Evolutionary conservation across 768 basidiomycete genomes (phyloP).

Genomic region (Chiua virens): DNA sequence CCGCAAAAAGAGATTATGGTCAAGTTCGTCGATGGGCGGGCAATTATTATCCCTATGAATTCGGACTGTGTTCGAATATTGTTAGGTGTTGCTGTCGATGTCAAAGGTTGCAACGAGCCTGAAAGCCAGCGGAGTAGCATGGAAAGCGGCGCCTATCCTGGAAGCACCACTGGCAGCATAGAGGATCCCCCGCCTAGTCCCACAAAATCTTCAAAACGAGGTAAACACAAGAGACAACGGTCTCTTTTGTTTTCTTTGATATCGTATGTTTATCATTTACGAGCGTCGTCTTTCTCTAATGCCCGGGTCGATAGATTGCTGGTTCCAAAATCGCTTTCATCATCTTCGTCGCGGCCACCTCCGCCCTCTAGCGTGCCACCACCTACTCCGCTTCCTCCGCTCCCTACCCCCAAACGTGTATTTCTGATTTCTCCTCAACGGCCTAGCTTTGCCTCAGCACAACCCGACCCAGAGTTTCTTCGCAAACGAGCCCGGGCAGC

Average conservation of each 20-base stretch:
- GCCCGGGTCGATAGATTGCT: conserved; percentile 19
- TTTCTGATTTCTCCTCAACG: conserved; percentile 24
- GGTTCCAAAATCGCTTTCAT: conserved; percentile 34
- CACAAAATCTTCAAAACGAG: conserved; percentile 32
- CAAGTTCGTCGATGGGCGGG: conserved; percentile 56
- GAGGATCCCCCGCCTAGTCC: conserved; percentile 20
- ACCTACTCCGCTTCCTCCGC: conserved; percentile 29
- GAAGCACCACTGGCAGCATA: conserved; percentile 14
- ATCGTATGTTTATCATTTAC: conserved; percentile 37
- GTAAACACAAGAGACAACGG: conserved; percentile 66
- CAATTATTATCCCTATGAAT: conserved; percentile 49
- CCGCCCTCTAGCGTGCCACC: conserved; percentile 27
- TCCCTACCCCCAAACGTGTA: conserved; percentile 27
- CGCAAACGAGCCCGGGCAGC: conserved; percentile 64
- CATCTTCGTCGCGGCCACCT: conserved; percentile 17
- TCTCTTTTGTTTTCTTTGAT: conserved; percentile 72
- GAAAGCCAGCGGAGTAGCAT: conserved; percentile 30
- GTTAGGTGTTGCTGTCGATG: conserved; percentile 50
- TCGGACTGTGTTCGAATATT: conserved; percentile 45
- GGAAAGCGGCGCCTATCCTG: conserved; percentile 28
- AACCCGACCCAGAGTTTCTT: conserved; percentile 39
- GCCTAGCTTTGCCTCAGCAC: conserved; percentile 6
- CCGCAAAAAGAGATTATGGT: conserved; percentile 45
- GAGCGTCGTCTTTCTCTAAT: neutral
- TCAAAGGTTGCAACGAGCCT: conserved; percentile 46